Conservation (phyloP, 2,329 filamentous ascomycete species). For the Hysterium pulicare region DNA sequence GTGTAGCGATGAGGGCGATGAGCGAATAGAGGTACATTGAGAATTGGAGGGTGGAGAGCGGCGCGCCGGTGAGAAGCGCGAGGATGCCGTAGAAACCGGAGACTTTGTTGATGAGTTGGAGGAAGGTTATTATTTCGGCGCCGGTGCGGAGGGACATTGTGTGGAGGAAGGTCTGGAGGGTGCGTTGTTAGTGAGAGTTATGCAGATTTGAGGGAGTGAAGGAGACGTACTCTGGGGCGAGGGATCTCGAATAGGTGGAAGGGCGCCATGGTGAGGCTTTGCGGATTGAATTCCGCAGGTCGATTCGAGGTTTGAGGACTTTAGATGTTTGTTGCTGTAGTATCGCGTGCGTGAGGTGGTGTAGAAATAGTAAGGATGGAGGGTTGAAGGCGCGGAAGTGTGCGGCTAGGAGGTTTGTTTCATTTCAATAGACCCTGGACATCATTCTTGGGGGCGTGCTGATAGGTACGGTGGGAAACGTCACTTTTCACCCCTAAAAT, state of each 20-base stretch:
- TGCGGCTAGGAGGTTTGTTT: no score
- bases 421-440: no score
- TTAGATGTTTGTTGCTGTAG: no score
- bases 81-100: slow-evolving; percentile 88
- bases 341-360: no score
- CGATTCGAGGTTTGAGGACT: no score
- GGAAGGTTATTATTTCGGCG: slow-evolving; percentile 77
- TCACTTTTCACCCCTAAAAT: no score
- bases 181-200: not conserved
- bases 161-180: slow-evolving; percentile 72
- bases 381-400: no score
- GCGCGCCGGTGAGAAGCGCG: slow-evolving; percentile 81
- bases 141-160: slow-evolving; percentile 83
- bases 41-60: slow-evolving; percentile 77
- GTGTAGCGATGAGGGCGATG: slow-evolving; percentile 63
- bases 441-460: no score
- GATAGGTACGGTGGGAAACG: no score
- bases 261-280: slow-evolving; percentile 26
- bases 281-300: no score
- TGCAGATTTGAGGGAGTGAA: slow-evolving; percentile 1
- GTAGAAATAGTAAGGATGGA: no score
- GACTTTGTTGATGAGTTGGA: slow-evolving; percentile 86
- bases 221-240: slow-evolving; percentile 34
- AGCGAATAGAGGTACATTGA: slow-evolving; percentile 91
- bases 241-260: slow-evolving; percentile 35